Evolutionary conservation across 139 green algal species (phyloP).

Genomic region (Raphidocelis subcapitata): DNA sequence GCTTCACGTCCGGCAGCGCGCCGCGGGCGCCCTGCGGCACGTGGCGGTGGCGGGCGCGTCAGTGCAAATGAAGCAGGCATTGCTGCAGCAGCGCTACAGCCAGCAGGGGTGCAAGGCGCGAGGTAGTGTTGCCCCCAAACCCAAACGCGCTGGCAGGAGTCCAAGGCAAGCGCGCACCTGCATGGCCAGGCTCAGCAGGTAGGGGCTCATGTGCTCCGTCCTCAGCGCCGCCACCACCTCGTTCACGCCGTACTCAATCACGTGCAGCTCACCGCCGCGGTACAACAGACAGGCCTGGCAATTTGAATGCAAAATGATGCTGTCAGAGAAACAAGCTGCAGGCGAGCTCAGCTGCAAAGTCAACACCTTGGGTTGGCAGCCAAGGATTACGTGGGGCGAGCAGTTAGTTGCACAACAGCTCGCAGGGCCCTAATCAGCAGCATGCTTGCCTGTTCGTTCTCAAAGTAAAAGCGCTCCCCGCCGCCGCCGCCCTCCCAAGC

Average conservation of each 20-base stretch:
- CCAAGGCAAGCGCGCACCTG: too few relatives aligned
- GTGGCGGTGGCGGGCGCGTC: too few relatives aligned
- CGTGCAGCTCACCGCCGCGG: conserved; percentile 66
- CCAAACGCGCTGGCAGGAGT: too few relatives aligned
- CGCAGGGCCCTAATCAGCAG: too few relatives aligned
- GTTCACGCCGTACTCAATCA: conserved; percentile 70
- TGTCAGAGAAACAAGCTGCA: too few relatives aligned
- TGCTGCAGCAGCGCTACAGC: too few relatives aligned
- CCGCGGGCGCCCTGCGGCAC: conserved; percentile 3
- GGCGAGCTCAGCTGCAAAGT: conserved; percentile 34
- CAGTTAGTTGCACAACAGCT: background rate
- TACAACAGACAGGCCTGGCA: conserved; percentile 73
- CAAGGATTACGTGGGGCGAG: background rate
- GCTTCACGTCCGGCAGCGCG: conserved; percentile 39
- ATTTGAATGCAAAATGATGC: conserved; percentile 69
- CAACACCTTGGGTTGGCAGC: too few relatives aligned
- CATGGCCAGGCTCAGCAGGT: conserved; percentile 64
- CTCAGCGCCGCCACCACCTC: conserved; percentile 66
- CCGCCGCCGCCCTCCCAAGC: conserved; percentile 45
- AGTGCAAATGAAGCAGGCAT: too few relatives aligned
- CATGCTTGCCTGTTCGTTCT: conserved; percentile 52
- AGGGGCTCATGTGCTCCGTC: conserved; percentile 77
- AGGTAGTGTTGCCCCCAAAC: too few relatives aligned
- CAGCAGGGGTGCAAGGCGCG: too few relatives aligned
- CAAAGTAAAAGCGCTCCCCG: conserved; percentile 59